Percentiles rank a stretch among this genome's conserved stretches.
Conservation (phyloP, 441 rosid species). For the Lepidium campestre region DNA sequence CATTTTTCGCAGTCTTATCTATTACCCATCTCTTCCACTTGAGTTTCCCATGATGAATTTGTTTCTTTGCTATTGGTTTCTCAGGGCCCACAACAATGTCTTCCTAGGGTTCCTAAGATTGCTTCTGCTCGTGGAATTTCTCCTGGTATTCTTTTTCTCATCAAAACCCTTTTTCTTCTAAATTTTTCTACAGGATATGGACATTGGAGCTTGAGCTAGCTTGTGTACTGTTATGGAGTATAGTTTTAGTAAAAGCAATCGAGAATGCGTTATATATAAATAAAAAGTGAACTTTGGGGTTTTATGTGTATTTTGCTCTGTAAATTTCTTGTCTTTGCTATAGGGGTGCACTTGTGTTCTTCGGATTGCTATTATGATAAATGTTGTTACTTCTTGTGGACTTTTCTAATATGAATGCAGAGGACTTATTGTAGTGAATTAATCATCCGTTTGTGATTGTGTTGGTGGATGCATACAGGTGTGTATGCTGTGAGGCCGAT, state of each 20-base stretch:
- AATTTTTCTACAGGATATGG: neutral
- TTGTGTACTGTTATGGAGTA: neutral
- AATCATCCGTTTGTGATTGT: neutral
- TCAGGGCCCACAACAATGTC: slow-evolving; percentile 56
- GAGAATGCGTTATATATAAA: neutral
- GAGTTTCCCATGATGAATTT: slow-evolving; percentile 14
- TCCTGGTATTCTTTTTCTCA: slow-evolving; percentile 37
- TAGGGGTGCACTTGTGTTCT: neutral
- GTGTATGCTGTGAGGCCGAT: slow-evolving; percentile 41
- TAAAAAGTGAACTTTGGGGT: neutral
- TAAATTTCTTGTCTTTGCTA: neutral
- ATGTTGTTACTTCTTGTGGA: neutral
- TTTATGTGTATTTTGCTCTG: neutral
- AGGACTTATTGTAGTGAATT: neutral
- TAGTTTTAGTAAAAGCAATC: neutral
- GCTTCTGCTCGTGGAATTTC: slow-evolving; percentile 38
- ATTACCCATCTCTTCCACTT: neutral
- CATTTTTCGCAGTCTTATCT: neutral
- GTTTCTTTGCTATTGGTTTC: slow-evolving; percentile 23
- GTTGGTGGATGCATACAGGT: slow-evolving; percentile 38
- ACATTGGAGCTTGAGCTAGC: neutral
- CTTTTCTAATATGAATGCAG: neutral
- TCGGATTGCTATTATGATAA: neutral
- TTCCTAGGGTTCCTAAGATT: slow-evolving; percentile 35
- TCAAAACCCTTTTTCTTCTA: neutral